Conservation (phyloP, 352 stramenopile genomes). For the Phytophthora sp. region DNA sequence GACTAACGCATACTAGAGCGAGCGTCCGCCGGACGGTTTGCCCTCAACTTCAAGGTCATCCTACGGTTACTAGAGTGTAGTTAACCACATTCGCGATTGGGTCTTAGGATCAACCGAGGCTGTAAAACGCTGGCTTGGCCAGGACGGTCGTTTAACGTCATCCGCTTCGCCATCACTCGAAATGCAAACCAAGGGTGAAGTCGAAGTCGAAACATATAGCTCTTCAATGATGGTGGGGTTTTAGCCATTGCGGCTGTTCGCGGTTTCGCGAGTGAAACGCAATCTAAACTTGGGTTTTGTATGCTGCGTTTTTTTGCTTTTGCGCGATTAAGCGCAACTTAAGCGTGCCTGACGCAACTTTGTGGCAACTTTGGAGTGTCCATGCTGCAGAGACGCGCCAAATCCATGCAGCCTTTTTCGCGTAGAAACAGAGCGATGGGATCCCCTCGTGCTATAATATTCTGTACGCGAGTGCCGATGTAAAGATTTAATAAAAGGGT, state of each 20-base stretch:
- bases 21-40: no score
- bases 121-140: conserved; percentile 12
- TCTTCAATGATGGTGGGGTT: conserved; percentile 24
- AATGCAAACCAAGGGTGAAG: conserved; percentile 30
- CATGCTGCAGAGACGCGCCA: conserved; percentile 13
- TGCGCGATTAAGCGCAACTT: conserved; percentile 15
- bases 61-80: conserved; percentile 1
- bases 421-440: not conserved
- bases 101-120: conserved; percentile 28
- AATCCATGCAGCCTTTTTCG: conserved; percentile 10
- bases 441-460: conserved; percentile 8
- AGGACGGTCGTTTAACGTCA: conserved; percentile 22
- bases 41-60: conserved; percentile 28
- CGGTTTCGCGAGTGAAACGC: conserved; percentile 22
- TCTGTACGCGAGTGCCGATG: not conserved
- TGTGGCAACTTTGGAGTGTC: conserved; percentile 2
- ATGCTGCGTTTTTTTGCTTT: conserved; percentile 35
- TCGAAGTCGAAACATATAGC: not conserved
- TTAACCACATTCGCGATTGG: no score
- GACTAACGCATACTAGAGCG: conserved; percentile 2
- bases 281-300: conserved; percentile 25
- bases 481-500: no score
- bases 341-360: conserved; percentile 9
- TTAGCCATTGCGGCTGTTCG: conserved; percentile 18
- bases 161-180: conserved; percentile 28